These are phyloP conservation scores for Imleria badia DNA, from an alignment of 768 basidiomycete genomes.

Conservation along the genomic window DNA sequence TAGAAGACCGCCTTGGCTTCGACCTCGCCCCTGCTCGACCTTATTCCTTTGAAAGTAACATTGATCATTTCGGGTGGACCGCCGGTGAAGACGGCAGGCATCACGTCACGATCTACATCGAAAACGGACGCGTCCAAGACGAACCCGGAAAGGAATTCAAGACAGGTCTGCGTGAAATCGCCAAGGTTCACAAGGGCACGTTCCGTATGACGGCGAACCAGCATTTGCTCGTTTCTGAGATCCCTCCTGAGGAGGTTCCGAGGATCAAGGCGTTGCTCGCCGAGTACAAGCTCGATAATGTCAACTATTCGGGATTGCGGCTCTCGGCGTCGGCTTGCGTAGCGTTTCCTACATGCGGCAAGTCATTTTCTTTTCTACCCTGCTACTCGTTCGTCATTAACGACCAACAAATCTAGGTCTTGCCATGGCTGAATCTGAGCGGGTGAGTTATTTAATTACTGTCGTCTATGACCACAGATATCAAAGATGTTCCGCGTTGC, in stretches of 20 bases:
- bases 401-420: constrained; percentile 40
- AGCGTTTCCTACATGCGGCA: constrained; percentile 92
- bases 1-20: constrained; percentile 87
- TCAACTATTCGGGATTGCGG: constrained; percentile 74
- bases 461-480: constrained; percentile 16
- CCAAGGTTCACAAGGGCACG: constrained; percentile 88
- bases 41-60: constrained; percentile 82
- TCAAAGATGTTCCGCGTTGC: constrained; percentile 36
- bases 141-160: constrained; percentile 90
- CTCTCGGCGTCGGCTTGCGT: constrained; percentile 95
- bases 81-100: constrained; percentile 84
- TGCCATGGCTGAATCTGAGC: constrained; percentile 78
- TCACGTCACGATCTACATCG: constrained; percentile 93
- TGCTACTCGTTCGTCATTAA: neutral
- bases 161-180: constrained; percentile 88
- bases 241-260: constrained; percentile 68
- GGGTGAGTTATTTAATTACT: constrained; percentile 43
- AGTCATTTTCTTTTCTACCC: constrained; percentile 9
- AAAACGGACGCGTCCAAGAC: constrained; percentile 97
- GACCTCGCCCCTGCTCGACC: constrained; percentile 68
- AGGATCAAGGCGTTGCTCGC: constrained; percentile 76
- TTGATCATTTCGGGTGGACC: constrained; percentile 95
- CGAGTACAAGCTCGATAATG: constrained; percentile 88
- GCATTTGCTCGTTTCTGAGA: constrained; percentile 85
- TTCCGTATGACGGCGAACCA: constrained; percentile 97